Percentiles rank a stretch among this genome's conserved stretches.
Conservation (phyloP, 2,329 filamentous ascomycete genomes). For the Balansia obtecta region DNA sequence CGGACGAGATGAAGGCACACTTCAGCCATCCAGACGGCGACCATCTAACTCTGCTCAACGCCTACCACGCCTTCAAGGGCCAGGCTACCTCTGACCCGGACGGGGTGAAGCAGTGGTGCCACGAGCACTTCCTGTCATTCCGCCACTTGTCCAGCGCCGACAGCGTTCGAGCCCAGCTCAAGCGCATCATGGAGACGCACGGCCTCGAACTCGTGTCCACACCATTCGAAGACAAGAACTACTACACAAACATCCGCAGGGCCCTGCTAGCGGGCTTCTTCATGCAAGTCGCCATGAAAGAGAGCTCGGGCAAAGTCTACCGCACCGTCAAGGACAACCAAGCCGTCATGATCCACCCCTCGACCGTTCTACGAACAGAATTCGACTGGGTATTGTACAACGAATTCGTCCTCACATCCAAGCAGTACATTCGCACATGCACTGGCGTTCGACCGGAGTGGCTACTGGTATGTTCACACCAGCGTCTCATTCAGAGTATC, state of each 20-base stretch:
- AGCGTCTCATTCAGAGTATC: neutral
- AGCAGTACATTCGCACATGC: conserved; percentile 95
- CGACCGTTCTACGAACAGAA: conserved; percentile 76
- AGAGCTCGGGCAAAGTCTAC: conserved; percentile 80
- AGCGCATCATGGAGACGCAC: conserved; percentile 92
- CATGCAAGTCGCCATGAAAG: conserved; percentile 97
- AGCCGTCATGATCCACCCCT: conserved; percentile 83
- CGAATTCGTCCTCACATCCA: conserved; percentile 93
- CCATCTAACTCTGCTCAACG: conserved; percentile 91
- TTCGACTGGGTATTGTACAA: conserved; percentile 98
- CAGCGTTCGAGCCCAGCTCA: conserved; percentile 82
- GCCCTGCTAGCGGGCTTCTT: conserved; percentile 93
- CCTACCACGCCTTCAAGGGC: conserved; percentile 93
- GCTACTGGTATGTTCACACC: conserved; percentile 55
- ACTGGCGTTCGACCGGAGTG: conserved; percentile 89
- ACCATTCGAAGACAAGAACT: conserved; percentile 87
- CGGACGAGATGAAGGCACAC: conserved; percentile 92
- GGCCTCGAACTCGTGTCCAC: conserved; percentile 80
- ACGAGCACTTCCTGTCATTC: conserved; percentile 88
- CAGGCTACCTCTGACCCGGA: conserved; percentile 43
- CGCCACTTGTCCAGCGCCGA: conserved; percentile 85
- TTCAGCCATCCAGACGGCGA: conserved; percentile 92
- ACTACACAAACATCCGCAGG: conserved; percentile 93
- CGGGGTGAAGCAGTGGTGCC: conserved; percentile 84
- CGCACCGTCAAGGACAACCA: conserved; percentile 95